Base-by-base conservation (phyloP, 176 grass and related monocot species). In the Triticum urartu region DNA sequence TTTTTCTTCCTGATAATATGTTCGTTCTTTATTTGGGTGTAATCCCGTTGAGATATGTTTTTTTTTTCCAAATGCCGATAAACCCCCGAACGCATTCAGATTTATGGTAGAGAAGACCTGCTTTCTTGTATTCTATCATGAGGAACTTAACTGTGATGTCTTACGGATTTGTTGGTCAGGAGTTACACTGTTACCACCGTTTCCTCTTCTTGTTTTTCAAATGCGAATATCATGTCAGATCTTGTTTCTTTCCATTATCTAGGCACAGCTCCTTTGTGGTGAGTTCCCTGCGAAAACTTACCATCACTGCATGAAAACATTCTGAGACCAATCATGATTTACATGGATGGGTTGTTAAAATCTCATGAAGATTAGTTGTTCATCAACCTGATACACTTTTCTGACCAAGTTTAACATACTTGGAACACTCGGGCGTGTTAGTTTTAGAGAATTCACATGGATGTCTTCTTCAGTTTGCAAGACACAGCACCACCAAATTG, bases 311-410 rank as follows among this genome's bases (percentile, higher is more conserved):
- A 64, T 88, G 60, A 0, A n/a, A 64, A 14, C n/a, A 79, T 75
- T 54, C 60, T 45, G 21, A 81, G n/a, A 21, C 80, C 28, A 76
- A 66, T 21, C 39, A 28, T 70, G 30, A 5, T 79, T 52, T 36
- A 63, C 22, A 8, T 54, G 47, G 58, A 73, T 64, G 22, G 21
- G 28, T 47, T 25, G 5, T 26, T 59, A 32, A 54, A 58, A n/a
- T 34, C 40, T 5, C 13, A 79, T 56, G 10, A 58, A 67, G n/a
- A 76, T 84, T 84, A 89, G 62, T 34, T 42, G 35, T 62, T 78
- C 85, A 87, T 86, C 43, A 32, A 32, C 63, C 50, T 83, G 47
- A 61, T 60, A 78, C 58, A 61, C 42, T 50, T 50, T 75, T 8
- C n/a, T 78, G 21, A 78, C 50, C 9, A 28, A 36, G 63, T 78